These are phyloP conservation scores for Paramecium pentaurelia DNA, from an alignment of 73 alveolate species.

Conservation along the genomic window DNA sequence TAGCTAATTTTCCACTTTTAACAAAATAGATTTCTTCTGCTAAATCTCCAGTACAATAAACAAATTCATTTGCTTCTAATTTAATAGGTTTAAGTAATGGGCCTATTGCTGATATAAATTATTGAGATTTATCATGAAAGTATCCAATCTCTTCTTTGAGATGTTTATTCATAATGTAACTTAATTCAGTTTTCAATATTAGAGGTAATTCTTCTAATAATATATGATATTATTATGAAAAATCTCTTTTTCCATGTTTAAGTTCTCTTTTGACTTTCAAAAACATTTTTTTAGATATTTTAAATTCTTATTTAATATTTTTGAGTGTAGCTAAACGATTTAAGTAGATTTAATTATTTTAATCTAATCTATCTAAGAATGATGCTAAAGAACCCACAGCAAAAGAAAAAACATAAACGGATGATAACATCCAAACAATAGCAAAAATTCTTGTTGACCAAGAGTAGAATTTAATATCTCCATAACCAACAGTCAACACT, in stretches of 20 bases:
- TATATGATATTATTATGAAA: neutral
- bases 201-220: constrained; percentile 82
- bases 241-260: neutral
- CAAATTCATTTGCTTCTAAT: constrained; percentile 47
- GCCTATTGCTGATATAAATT: constrained; percentile 68
- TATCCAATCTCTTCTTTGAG: constrained; percentile 59
- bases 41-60: constrained; percentile 73
- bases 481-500: constrained; percentile 81
- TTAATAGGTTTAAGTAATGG: constrained; percentile 74
- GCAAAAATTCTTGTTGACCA: constrained; percentile 65
- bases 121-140: constrained; percentile 57
- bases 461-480: constrained; percentile 73
- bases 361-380: constrained; percentile 64
- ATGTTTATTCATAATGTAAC: constrained; percentile 69
- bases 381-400: constrained; percentile 72
- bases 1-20: constrained; percentile 64
- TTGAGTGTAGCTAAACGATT: neutral
- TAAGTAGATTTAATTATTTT: neutral
- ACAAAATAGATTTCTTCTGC: constrained; percentile 70
- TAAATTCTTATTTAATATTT: constrained; percentile 4
- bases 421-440: constrained; percentile 77
- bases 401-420: constrained; percentile 71
- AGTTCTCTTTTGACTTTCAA: constrained; percentile 7
- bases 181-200: constrained; percentile 79
- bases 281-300: neutral